Percentiles rank a stretch among this genome's conserved stretches.
Conservation (phyloP, 2,329 filamentous ascomycete species). For the Colletotrichum abscissum region DNA sequence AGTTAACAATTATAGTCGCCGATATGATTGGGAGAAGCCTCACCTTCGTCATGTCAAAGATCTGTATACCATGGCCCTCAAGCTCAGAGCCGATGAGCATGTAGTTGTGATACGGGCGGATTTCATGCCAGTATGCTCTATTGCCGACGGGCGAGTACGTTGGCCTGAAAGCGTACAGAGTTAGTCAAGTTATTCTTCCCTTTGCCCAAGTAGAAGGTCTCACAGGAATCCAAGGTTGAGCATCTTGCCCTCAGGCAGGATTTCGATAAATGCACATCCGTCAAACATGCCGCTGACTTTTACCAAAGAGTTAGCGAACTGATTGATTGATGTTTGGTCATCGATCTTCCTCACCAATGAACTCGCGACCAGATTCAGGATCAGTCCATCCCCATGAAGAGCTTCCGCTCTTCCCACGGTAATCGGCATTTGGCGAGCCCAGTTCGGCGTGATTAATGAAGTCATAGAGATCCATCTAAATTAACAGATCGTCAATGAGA, state of each 20-base stretch:
- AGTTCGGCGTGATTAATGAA: constrained; percentile 64
- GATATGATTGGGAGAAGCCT: not conserved
- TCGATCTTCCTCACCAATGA: constrained; percentile 11
- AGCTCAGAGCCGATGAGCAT: constrained; percentile 53
- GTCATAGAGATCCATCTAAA: constrained; percentile 60
- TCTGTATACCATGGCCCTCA: constrained; percentile 64
- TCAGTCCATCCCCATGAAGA: constrained; percentile 56
- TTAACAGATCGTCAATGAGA: not conserved
- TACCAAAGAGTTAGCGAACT: not conserved
- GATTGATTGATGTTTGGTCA: too few relatives aligned
- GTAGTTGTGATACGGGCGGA: constrained; percentile 47
- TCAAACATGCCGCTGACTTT: constrained; percentile 45
- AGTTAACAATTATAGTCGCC: not conserved
- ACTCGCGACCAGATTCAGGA: constrained; percentile 46
- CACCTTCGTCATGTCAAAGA: constrained; percentile 68
- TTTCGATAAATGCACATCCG: constrained; percentile 57
- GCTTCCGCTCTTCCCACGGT: constrained; percentile 40
- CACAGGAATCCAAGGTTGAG: constrained; percentile 55
- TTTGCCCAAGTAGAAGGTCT: not conserved
- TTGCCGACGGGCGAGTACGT: constrained; percentile 32
- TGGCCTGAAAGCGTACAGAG: not conserved
- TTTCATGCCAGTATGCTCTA: constrained; percentile 47
- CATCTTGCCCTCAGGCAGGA: constrained; percentile 53
- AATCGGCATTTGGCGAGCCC: constrained; percentile 50
- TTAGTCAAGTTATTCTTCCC: not conserved